These are phyloP conservation scores for Lactarius psammicola DNA, from an alignment of 768 basidiomycete species.

Conservation along the genomic window DNA sequence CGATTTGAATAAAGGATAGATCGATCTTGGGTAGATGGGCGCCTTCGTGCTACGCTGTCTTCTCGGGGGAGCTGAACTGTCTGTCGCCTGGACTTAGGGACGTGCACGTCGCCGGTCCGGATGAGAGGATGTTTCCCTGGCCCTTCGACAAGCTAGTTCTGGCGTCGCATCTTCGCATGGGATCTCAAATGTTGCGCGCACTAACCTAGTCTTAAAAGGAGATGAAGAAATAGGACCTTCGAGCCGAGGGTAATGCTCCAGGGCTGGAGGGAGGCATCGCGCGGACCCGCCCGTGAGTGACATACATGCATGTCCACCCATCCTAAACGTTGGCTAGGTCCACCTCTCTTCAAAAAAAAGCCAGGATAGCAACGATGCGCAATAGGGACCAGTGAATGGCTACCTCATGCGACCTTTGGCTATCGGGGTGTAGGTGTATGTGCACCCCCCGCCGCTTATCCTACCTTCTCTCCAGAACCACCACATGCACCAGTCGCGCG, in stretches of 20 bases:
- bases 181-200: not conserved
- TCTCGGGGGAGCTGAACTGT: not conserved
- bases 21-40: not conserved
- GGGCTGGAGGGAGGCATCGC: not conserved
- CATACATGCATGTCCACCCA: not conserved
- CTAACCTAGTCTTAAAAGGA: not conserved
- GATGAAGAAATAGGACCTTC: not conserved
- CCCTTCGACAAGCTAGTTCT: not conserved
- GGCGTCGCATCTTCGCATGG: not conserved
- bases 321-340: not conserved
- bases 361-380: not conserved
- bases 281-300: not conserved
- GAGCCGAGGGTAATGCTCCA: not conserved
- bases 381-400: not conserved
- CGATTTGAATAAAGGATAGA: not conserved
- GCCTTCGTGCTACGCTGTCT: not conserved
- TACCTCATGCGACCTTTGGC: not conserved
- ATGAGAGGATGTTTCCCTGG: not conserved
- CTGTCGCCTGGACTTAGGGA: not conserved
- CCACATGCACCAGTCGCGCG: not conserved
- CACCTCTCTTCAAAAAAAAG: not conserved
- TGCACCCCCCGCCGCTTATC: not conserved
- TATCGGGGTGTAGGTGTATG: not conserved
- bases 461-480: not conserved
- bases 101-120: not conserved